A percentile compares a stretch with the other conserved stretches of the same genome.
These are phyloP conservation scores for Nothophoma quercina DNA, from an alignment of 2,329 filamentous ascomycete genomes.

Conservation along the genomic window DNA sequence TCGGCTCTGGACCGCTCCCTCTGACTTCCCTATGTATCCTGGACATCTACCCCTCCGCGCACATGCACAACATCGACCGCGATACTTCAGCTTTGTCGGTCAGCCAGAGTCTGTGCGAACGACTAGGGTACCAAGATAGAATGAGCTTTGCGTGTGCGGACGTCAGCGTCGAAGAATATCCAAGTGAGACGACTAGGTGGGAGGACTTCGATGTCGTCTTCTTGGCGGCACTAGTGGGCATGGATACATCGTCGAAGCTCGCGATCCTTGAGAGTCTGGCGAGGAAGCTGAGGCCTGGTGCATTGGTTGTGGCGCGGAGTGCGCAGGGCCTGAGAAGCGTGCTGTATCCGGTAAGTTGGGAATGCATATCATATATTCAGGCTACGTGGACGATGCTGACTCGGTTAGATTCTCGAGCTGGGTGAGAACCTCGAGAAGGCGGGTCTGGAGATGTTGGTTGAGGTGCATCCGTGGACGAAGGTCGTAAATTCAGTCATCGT, in stretches of 20 bases:
- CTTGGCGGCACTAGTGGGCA: constrained; percentile 60
- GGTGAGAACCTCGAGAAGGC: constrained; percentile 38
- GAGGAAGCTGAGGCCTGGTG: constrained; percentile 51
- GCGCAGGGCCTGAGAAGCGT: constrained; percentile 55
- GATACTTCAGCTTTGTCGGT: constrained; percentile 46
- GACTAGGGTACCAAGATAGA: constrained; percentile 38
- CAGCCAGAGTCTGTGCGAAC: constrained; percentile 40
- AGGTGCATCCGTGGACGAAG: constrained; percentile 58
- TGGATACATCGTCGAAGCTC: constrained; percentile 53
- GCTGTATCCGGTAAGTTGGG: constrained; percentile 56
- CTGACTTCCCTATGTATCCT: constrained; percentile 58
- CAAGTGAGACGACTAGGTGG: constrained; percentile 30
- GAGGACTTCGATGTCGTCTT: constrained; percentile 56
- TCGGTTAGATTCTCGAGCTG: constrained; percentile 49
- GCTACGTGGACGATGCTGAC: neutral
- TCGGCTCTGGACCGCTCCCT: constrained; percentile 61
- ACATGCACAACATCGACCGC: constrained; percentile 55
- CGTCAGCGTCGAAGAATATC: constrained; percentile 26
- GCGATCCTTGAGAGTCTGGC: constrained; percentile 49
- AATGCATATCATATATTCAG: neutral
- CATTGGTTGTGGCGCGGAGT: constrained; percentile 57
- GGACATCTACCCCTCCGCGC: constrained; percentile 40
- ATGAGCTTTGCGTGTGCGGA: constrained; percentile 53
- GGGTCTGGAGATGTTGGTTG: constrained; percentile 52
- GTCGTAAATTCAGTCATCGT: constrained; percentile 62